phyloP scores from a whole-genome alignment of 2,329 filamentous ascomycete species.

The Zalaria obscura region DNA sequence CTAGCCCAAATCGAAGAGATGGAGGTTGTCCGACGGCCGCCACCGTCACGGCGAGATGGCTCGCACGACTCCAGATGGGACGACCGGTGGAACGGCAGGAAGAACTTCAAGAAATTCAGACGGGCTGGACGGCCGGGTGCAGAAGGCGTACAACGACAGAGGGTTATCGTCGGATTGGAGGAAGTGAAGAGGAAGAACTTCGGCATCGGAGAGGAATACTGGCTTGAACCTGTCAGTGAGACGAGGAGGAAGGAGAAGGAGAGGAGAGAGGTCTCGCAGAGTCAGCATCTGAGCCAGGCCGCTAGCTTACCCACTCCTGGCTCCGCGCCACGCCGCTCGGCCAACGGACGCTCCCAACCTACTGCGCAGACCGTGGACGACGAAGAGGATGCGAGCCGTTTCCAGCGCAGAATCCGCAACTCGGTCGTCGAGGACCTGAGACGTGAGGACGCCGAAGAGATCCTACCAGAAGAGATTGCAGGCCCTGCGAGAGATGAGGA shows the following conservation, averaged over 20 bases:
- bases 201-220: constrained; percentile 64
- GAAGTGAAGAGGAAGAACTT: constrained; percentile 58
- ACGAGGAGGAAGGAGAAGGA: constrained; percentile 11
- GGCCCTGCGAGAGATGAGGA: constrained; percentile 4
- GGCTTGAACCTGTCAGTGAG: constrained; percentile 37
- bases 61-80: constrained; percentile 59
- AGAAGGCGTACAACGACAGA: constrained; percentile 29
- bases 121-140: constrained; percentile 24
- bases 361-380: constrained; percentile 3
- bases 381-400: constrained; percentile 11
- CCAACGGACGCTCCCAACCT: neutral
- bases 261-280: constrained; percentile 5
- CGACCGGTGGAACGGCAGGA: constrained; percentile 79
- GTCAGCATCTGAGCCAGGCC: constrained; percentile 8
- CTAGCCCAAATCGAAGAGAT: constrained; percentile 68
- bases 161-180: constrained; percentile 56
- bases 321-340: constrained; percentile 2
- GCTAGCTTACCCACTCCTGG: neutral
- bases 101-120: constrained; percentile 86
- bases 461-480: constrained; percentile 7
- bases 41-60: constrained; percentile 16
- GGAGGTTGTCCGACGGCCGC: constrained; percentile 36
- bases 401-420: constrained; percentile 14
- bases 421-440: constrained; percentile 15
- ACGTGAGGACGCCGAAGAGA: constrained; percentile 1